Conservation (phyloP, 345 rosid genomes). For the Arabidopsis suecica region DNA sequence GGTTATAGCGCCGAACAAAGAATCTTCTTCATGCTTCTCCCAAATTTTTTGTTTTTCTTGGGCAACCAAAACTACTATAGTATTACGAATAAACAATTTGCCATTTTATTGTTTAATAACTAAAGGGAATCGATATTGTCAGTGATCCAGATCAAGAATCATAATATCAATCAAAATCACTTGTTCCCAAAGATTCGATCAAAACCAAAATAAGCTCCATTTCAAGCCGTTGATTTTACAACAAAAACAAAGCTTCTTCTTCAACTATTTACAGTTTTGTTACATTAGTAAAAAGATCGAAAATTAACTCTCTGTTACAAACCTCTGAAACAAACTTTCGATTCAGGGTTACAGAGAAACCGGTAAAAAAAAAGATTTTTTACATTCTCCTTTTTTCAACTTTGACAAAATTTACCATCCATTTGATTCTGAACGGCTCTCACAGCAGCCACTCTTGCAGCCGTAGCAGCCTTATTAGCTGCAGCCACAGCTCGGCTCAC, state of each 20-base stretch:
- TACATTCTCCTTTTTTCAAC: slow-evolving; percentile 39
- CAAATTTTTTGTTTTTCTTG: slow-evolving; percentile 27
- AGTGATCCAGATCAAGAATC: slow-evolving; percentile 47
- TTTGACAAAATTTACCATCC: slow-evolving; percentile 89
- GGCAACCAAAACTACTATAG: slow-evolving; percentile 11
- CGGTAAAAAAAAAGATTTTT: slow-evolving; percentile 10
- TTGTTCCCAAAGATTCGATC: slow-evolving; percentile 42
- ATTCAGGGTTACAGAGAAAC: slow-evolving; percentile 44
- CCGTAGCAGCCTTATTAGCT: slow-evolving; percentile 90
- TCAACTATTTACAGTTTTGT: slow-evolving; percentile 38
- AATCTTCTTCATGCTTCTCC: slow-evolving; percentile 42
- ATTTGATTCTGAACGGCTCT: slow-evolving; percentile 92
- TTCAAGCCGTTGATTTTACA: slow-evolving; percentile 35
- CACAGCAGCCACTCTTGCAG: slow-evolving; percentile 95
- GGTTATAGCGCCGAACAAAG: slow-evolving; percentile 40
- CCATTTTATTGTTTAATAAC: slow-evolving; percentile 8
- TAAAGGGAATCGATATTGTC: slow-evolving; percentile 27
- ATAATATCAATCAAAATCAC: slow-evolving; percentile 42
- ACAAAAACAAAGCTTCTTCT: slow-evolving; percentile 15
- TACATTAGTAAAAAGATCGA: slow-evolving; percentile 4
- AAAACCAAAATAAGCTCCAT: slow-evolving; percentile 18
- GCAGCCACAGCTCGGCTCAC: slow-evolving; percentile 71
- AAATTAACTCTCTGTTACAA: slow-evolving; percentile 24
- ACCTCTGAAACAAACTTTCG: slow-evolving; percentile 41
- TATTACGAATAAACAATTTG: slow-evolving; percentile 22